Conservation (phyloP, 148 eudicot genomes). For the Heliamphora exappendiculata region DNA sequence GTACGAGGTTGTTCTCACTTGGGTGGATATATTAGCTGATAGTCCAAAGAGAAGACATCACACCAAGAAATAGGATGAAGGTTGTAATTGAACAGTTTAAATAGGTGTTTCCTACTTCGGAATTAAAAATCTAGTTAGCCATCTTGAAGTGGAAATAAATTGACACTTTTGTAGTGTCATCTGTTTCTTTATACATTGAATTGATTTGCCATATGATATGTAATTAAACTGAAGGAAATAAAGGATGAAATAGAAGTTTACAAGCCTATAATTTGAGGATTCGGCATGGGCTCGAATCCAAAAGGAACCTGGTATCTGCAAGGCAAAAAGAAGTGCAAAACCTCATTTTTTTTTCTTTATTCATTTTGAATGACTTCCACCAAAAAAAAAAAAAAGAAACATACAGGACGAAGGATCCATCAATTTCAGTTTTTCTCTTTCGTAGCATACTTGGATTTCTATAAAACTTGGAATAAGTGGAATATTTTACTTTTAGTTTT, state of each 20-base stretch:
- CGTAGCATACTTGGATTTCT: neutral
- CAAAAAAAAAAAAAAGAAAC: neutral
- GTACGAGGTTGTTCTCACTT: neutral
- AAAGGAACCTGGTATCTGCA: neutral
- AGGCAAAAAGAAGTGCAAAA: neutral
- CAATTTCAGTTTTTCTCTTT: neutral
- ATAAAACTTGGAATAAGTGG: neutral
- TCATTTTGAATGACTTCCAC: neutral
- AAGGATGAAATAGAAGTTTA: neutral
- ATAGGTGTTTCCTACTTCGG: neutral
- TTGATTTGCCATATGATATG: neutral
- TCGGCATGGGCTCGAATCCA: neutral
- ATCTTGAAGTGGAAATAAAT: neutral
- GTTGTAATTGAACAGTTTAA: neutral
- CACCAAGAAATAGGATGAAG: neutral
- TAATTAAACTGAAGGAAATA: neutral
- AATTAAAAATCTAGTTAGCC: neutral
- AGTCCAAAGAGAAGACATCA: neutral
- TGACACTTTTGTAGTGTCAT: too few species aligned
- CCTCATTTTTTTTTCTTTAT: neutral
- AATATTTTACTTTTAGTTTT: too few species aligned
- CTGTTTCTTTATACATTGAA: too few species aligned
- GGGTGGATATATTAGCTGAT: neutral
- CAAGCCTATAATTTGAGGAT: neutral
- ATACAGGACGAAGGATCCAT: neutral